Conservation (phyloP, 306 rosid species). For the Vigna nakashimae region DNA sequence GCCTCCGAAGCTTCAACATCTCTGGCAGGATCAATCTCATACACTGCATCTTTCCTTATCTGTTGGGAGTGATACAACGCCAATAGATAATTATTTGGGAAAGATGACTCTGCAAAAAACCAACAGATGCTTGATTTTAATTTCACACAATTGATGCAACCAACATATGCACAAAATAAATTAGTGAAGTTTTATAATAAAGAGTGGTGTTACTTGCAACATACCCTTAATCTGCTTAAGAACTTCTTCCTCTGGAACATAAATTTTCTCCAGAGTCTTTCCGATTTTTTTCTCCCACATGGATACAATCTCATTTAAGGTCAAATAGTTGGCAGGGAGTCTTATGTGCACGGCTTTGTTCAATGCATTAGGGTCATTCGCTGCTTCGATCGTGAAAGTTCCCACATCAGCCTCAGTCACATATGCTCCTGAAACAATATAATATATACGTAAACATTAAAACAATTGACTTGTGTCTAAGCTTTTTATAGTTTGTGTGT, state of each 20-base stretch:
- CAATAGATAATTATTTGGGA: constrained; percentile 45
- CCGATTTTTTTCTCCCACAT: constrained; percentile 64
- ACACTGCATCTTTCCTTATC: constrained; percentile 55
- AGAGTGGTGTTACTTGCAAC: constrained; percentile 19
- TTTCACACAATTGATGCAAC: neutral
- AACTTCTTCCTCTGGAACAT: constrained; percentile 50
- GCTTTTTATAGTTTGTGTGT: neutral
- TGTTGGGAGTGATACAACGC: constrained; percentile 49
- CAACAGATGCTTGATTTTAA: neutral
- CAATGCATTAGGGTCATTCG: constrained; percentile 59
- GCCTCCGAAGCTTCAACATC: constrained; percentile 52
- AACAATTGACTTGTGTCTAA: neutral
- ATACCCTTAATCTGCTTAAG: constrained; percentile 54
- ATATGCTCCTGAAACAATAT: constrained; percentile 43
- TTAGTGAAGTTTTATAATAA: neutral
- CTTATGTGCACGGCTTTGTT: constrained; percentile 51
- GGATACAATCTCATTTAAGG: constrained; percentile 44
- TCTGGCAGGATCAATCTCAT: constrained; percentile 51
- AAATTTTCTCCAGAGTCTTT: constrained; percentile 46
- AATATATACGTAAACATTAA: neutral
- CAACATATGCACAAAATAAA: neutral
- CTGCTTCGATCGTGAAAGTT: constrained; percentile 49
- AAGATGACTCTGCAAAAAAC: constrained; percentile 43
- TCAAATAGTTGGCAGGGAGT: constrained; percentile 53
- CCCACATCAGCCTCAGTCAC: constrained; percentile 54